Evolutionary conservation across 2,329 filamentous ascomycete genomes (phyloP).

Genomic region (Colletotrichum phormii): DNA sequence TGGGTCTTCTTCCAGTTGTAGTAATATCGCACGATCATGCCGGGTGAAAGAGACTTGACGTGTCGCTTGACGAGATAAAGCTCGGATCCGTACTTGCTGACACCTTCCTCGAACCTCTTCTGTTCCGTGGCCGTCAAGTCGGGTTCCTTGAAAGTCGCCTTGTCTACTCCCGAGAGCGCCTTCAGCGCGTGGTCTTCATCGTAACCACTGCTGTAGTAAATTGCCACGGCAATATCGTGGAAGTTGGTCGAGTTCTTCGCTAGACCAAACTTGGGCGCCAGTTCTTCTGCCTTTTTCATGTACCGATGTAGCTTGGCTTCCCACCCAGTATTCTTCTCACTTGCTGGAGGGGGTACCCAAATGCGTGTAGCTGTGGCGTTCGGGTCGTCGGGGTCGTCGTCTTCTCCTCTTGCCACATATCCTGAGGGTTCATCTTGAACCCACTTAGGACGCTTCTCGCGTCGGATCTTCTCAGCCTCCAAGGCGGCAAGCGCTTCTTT

Average conservation of each 20-base stretch:
- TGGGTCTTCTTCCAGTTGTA: slow-evolving; percentile 98
- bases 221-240: slow-evolving; percentile 82
- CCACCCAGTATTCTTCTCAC: slow-evolving; percentile 70
- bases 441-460: slow-evolving; percentile 90
- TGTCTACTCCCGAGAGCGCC: slow-evolving; percentile 75
- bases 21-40: slow-evolving; percentile 90
- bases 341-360: slow-evolving; percentile 79
- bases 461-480: slow-evolving; percentile 83
- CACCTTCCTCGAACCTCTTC: slow-evolving; percentile 92
- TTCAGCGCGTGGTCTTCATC: slow-evolving; percentile 77
- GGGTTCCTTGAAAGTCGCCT: slow-evolving; percentile 84
- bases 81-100: slow-evolving; percentile 91
- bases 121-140: slow-evolving; percentile 81
- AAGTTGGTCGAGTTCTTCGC: slow-evolving; percentile 85
- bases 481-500: slow-evolving; percentile 84
- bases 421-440: slow-evolving; percentile 90
- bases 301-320: slow-evolving; percentile 73
- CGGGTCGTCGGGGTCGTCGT: slow-evolving; percentile 76
- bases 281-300: slow-evolving; percentile 74
- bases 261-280: slow-evolving; percentile 77
- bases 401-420: slow-evolving; percentile 86
- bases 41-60: slow-evolving; percentile 83
- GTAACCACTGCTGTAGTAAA: slow-evolving; percentile 79
- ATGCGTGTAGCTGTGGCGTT: slow-evolving; percentile 79
- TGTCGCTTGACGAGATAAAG: slow-evolving; percentile 85